phyloP scores from a whole-genome alignment of 1,284 basidiomycete species.

The Leccinum solheimii region DNA sequence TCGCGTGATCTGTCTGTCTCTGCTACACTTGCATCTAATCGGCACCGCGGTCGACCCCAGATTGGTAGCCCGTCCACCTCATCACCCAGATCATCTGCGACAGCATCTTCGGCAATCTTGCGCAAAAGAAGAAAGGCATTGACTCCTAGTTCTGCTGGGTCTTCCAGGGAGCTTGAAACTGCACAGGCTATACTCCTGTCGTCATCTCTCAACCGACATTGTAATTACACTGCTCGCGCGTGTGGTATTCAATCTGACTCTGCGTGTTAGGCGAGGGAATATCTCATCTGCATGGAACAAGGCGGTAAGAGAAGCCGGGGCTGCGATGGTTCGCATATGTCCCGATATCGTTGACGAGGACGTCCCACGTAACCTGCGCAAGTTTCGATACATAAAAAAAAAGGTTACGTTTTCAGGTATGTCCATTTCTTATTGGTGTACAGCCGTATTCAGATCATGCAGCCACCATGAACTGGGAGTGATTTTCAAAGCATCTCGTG shows the following conservation, averaged over 20 bases:
- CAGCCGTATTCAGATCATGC: conserved; percentile 2
- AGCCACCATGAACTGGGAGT: conserved; percentile 23
- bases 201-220: conserved; percentile 25
- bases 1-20: conserved; percentile 21
- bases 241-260: conserved; percentile 4
- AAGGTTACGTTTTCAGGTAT: conserved; percentile 47
- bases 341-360: conserved; percentile 50
- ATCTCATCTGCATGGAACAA: conserved; percentile 45
- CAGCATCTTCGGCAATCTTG: conserved; percentile 4
- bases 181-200: conserved; percentile 13
- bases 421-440: neutral
- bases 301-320: conserved; percentile 37
- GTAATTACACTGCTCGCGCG: conserved; percentile 19
- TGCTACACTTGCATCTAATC: conserved; percentile 12
- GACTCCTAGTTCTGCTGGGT: conserved; percentile 16
- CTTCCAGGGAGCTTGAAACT: conserved; percentile 9
- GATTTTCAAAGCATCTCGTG: conserved; percentile 23
- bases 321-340: conserved; percentile 47
- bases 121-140: conserved; percentile 9
- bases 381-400: conserved; percentile 54
- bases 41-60: conserved; percentile 8
- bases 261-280: conserved; percentile 26
- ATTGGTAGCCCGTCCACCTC: conserved; percentile 12
- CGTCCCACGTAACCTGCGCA: conserved; percentile 41
- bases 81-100: conserved; percentile 9